Conservation (phyloP, 345 rosid genomes). For the Linum usitatissimum region DNA sequence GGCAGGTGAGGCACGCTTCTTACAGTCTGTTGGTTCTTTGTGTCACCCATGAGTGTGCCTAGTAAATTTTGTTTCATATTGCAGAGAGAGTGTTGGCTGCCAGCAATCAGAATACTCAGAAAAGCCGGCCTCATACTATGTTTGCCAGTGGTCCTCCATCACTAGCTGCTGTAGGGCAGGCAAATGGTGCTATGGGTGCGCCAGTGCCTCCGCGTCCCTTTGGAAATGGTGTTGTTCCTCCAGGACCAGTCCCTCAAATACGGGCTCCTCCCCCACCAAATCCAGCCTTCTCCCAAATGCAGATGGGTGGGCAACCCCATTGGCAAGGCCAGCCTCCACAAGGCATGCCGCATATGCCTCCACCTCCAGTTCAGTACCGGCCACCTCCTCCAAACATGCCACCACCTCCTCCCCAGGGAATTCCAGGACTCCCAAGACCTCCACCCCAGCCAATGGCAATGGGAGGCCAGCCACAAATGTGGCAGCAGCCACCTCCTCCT, state of each 20-base stretch:
- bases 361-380: conserved; percentile 62
- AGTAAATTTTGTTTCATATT: not conserved
- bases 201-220: conserved; percentile 64
- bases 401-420: conserved; percentile 49
- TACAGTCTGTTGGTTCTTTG: not conserved
- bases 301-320: conserved; percentile 33
- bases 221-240: conserved; percentile 47
- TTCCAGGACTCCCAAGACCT: conserved; percentile 33
- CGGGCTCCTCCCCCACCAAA: conserved; percentile 72
- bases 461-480: conserved; percentile 42
- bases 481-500: conserved; percentile 61
- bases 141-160: conserved; percentile 92
- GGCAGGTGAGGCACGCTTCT: conserved; percentile 53
- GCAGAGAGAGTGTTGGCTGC: conserved; percentile 97
- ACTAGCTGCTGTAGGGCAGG: conserved; percentile 38
- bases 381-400: conserved; percentile 65
- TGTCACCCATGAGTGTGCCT: not conserved
- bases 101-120: conserved; percentile 70
- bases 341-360: conserved; percentile 40
- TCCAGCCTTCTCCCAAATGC: conserved; percentile 42
- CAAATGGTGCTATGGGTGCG: conserved; percentile 44
- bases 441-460: conserved; percentile 76
- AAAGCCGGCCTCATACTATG: conserved; percentile 89
- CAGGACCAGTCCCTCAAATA: conserved; percentile 33
- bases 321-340: conserved; percentile 77